Percentiles rank a stretch among this genome's conserved stretches.
phyloP scores from a whole-genome alignment of 768 basidiomycete species.

The Hypholoma sublateritium region DNA sequence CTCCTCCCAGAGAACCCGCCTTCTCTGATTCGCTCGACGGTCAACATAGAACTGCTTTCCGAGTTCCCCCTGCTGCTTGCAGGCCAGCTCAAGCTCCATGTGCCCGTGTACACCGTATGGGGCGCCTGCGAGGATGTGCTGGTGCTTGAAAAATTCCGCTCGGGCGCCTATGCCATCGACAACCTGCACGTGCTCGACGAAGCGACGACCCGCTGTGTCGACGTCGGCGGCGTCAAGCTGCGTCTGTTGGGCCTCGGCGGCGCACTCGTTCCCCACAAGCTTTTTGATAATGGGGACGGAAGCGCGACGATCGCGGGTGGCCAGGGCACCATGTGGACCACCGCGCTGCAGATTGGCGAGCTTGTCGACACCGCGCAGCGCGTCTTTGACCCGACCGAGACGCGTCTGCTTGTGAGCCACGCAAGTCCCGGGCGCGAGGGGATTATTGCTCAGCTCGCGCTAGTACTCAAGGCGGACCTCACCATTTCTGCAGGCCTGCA shows the following conservation, averaged over 20 bases:
- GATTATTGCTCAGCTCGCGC: constrained; percentile 85
- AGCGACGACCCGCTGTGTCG: constrained; percentile 88
- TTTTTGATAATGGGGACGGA: constrained; percentile 94
- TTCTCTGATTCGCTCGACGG: constrained; percentile 66
- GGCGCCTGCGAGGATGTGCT: constrained; percentile 96
- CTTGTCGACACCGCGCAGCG: constrained; percentile 96
- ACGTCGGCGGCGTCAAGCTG: constrained; percentile 91
- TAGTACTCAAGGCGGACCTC: constrained; percentile 91
- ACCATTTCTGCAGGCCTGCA: constrained; percentile 94
- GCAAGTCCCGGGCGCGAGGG: constrained; percentile 93
- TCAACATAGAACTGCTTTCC: constrained; percentile 79
- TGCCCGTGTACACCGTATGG: constrained; percentile 96
- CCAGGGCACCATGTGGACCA: constrained; percentile 98
- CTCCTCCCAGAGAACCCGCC: constrained; percentile 71
- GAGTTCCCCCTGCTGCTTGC: constrained; percentile 92
- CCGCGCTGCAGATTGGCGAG: constrained; percentile 95
- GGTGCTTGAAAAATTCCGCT: constrained; percentile 90
- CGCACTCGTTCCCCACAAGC: constrained; percentile 91
- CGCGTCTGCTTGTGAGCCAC: constrained; percentile 90
- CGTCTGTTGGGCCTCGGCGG: constrained; percentile 96
- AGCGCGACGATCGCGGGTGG: constrained; percentile 97
- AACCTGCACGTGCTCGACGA: constrained; percentile 95
- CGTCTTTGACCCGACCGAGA: constrained; percentile 90
- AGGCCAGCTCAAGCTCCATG: constrained; percentile 85
- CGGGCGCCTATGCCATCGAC: constrained; percentile 76